These are phyloP conservation scores for Exophiala calicioides DNA, from an alignment of 2,329 filamentous ascomycete species.

Conservation along the genomic window DNA sequence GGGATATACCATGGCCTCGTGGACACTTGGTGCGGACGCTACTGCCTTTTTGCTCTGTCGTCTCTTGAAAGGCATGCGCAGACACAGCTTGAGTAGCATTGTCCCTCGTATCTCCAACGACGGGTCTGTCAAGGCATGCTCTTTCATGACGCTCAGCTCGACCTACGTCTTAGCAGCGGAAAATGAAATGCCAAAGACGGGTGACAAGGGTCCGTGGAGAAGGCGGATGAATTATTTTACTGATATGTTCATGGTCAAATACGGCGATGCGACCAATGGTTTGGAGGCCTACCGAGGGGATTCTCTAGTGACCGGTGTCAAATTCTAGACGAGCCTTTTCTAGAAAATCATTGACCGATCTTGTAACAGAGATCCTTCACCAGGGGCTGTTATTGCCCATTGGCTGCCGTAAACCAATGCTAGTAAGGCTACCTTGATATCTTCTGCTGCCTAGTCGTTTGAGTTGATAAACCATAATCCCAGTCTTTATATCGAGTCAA, in stretches of 20 bases:
- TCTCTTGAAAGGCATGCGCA: constrained; percentile 34
- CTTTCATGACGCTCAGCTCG: constrained; percentile 40
- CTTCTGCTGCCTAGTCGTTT: too few species aligned
- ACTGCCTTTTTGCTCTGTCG: constrained; percentile 42
- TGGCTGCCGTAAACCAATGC: too few species aligned
- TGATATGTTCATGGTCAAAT: constrained; percentile 40
- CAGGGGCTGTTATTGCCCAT: too few species aligned
- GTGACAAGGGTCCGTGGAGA: constrained; percentile 42
- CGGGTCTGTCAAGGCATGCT: constrained; percentile 7
- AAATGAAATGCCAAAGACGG: constrained; percentile 38
- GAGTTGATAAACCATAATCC: too few species aligned
- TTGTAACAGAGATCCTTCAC: too few species aligned
- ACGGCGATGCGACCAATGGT: constrained; percentile 38
- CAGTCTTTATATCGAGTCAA: too few species aligned
- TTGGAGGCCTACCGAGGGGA: constrained; percentile 31
- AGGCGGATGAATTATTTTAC: constrained; percentile 41
- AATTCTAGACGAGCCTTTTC: constrained; percentile 1
- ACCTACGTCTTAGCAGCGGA: constrained; percentile 42
- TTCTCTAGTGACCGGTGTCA: not conserved
- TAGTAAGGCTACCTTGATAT: too few species aligned
- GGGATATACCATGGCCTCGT: constrained; percentile 47
- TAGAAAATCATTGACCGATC: too few species aligned
- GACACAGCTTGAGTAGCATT: constrained; percentile 2
- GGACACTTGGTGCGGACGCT: constrained; percentile 48
- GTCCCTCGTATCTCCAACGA: constrained; percentile 6